These are phyloP conservation scores for Acer negundo DNA, from an alignment of 345 rosid species.

Conservation along the genomic window DNA sequence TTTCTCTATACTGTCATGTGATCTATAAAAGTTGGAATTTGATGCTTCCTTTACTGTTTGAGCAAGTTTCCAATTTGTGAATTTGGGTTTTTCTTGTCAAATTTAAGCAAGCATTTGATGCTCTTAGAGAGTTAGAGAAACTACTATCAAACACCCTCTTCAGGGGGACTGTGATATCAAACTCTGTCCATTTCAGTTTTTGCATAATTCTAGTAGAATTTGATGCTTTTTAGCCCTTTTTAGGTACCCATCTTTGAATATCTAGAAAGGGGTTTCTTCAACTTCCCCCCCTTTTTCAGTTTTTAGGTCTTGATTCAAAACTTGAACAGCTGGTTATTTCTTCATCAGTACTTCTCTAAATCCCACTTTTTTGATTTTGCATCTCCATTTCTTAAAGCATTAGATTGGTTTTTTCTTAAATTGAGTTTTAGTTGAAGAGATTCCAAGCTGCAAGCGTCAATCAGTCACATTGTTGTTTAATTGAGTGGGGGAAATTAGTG, in stretches of 20 bases:
- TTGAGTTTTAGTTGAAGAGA: conserved; percentile 30
- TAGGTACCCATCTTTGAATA: conserved; percentile 48
- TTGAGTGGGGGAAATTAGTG: conserved; percentile 26
- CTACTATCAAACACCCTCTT: conserved; percentile 33
- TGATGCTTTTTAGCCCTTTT: conserved; percentile 47
- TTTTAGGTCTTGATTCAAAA: conserved; percentile 44
- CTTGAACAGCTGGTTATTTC: conserved; percentile 22
- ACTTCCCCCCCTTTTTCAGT: conserved; percentile 29
- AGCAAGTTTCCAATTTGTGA: conserved; percentile 46
- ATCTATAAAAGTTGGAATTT: conserved; percentile 63
- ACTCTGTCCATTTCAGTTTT: conserved; percentile 40
- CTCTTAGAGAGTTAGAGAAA: conserved; percentile 34
- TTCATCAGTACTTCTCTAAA: conserved; percentile 6
- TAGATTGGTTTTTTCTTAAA: conserved; percentile 28
- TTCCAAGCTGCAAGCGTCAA: conserved; percentile 13
- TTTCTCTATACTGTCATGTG: conserved; percentile 27
- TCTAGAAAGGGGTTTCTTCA: conserved; percentile 43
- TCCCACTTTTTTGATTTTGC: conserved; percentile 16
- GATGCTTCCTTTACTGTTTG: conserved; percentile 59
- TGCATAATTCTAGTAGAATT: conserved; percentile 53
- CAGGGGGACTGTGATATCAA: conserved; percentile 41
- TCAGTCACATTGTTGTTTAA: conserved; percentile 34
- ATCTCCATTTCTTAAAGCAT: conserved; percentile 21
- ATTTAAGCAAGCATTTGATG: conserved; percentile 69
- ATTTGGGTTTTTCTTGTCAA: conserved; percentile 39